A percentile compares a stretch with the other conserved stretches of the same genome.
Conservation (phyloP, 306 rosid species). For the Oemleria cerasiformis region DNA sequence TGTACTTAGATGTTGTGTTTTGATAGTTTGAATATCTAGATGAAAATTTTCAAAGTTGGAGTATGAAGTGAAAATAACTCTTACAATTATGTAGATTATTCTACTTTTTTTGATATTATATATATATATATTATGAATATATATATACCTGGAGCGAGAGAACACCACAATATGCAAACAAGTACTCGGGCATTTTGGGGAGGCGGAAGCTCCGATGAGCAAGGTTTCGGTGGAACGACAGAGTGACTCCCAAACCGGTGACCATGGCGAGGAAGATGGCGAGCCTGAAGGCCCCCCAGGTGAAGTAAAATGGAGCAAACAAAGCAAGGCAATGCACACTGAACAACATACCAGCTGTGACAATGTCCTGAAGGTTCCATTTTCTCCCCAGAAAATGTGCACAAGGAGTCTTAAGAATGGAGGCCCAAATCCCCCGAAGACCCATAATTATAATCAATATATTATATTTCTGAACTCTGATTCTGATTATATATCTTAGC, state of each 20-base stretch:
- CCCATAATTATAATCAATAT: background rate
- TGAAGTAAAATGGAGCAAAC: conserved; percentile 72
- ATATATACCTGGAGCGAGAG: conserved; percentile 64
- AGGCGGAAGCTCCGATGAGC: too few species aligned
- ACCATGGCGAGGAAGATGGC: conserved; percentile 38
- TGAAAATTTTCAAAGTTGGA: too few species aligned
- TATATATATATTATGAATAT: too few species aligned
- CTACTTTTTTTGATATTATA: too few species aligned
- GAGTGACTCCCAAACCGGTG: conserved; percentile 76
- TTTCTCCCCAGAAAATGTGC: conserved; percentile 38
- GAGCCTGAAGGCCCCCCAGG: conserved; percentile 55
- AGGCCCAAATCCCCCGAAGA: background rate
- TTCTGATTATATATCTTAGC: too few species aligned
- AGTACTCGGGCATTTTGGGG: too few species aligned
- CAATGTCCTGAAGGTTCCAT: conserved; percentile 65
- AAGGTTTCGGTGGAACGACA: too few species aligned
- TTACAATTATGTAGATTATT: too few species aligned
- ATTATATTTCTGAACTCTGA: too few species aligned
- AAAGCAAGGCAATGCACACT: conserved; percentile 53
- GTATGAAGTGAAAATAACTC: too few species aligned
- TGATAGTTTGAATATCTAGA: too few species aligned
- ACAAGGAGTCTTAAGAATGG: background rate
- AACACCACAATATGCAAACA: conserved; percentile 47
- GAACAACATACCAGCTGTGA: conserved; percentile 51
- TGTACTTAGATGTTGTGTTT: too few species aligned